Percentiles rank a stretch among this genome's conserved stretches.
Conservation (phyloP, 2,329 filamentous ascomycete species). For the Xylariaceae sp. region DNA sequence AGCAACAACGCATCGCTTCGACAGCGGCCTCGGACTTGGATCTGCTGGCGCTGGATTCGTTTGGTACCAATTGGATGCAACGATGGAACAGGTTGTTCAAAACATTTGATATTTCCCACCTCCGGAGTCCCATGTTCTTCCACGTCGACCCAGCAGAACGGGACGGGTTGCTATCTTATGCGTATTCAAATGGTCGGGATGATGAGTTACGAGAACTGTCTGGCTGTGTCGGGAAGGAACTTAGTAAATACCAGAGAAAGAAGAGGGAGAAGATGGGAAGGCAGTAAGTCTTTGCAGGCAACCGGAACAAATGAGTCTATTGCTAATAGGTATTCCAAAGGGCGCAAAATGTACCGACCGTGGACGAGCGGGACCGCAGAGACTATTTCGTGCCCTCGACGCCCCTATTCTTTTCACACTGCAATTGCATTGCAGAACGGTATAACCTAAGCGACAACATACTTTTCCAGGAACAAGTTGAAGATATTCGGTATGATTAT, state of each 20-base stretch:
- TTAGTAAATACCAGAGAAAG: constrained; percentile 77
- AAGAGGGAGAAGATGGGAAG: constrained; percentile 43
- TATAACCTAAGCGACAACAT: constrained; percentile 55
- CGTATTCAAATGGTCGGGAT: constrained; percentile 57
- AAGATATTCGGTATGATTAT: constrained; percentile 57
- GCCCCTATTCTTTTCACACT: constrained; percentile 59
- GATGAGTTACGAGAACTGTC: constrained; percentile 65
- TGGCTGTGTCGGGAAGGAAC: constrained; percentile 71
- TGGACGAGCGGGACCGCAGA: constrained; percentile 63
- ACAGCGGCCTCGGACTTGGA: constrained; percentile 25
- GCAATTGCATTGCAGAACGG: constrained; percentile 50
- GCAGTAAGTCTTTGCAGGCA: constrained; percentile 36
- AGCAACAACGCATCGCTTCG: constrained; percentile 31
- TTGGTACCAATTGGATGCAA: constrained; percentile 61
- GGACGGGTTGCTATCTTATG: constrained; percentile 67
- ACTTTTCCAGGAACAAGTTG: constrained; percentile 57
- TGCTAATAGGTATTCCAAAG: constrained; percentile 27
- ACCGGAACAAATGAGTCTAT: not conserved
- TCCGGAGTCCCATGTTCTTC: constrained; percentile 79
- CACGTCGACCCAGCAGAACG: constrained; percentile 73
- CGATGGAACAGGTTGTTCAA: constrained; percentile 68
- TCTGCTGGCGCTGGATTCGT: constrained; percentile 64
- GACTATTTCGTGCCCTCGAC: constrained; percentile 66
- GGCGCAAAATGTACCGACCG: constrained; percentile 46
- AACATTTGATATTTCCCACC: constrained; percentile 63